Base-by-base conservation (phyloP, 2,329 filamentous ascomycete species). In the Clarireedia hainanense region DNA sequence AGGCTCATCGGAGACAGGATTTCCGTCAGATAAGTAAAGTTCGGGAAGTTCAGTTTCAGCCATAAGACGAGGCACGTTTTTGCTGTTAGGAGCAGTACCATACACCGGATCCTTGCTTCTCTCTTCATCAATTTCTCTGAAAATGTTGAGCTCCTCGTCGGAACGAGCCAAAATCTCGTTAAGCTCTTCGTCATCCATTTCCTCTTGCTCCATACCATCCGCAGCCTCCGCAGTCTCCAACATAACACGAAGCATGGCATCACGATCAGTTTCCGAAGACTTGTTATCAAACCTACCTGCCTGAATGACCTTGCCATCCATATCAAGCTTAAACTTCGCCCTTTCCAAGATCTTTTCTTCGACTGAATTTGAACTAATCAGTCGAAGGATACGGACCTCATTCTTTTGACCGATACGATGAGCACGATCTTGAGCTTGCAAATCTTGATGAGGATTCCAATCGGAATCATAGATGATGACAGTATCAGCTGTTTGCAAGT, bases 361-460 rank as follows among this genome's bases (percentile, higher is more conserved):
- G 2, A 99, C 91, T 0, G 94, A 97, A 67, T 95, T 96, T 9
- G 91, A 95, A 62, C 88, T 96, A 72, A 99, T 97, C 46, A 99
- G 79, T 72, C 94, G 86, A 58, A 99, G 75, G 70, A 99, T 99
- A 65, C 94, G 88, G 56, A 99, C 94, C 73, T 99, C 94, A 66
- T 99, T 99, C 84, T 99, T 99, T 73, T 99, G 94, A 60, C 94
- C 94, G 64, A 99, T 99, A 87, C 94, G 92, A 84, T 99, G 94
- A 47, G 94, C 94, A 85, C 94, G 94, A 86, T 99, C 94, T 70
- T 99, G 94, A 14, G 94, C 94, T 72, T 99, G 94, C 73, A 99
- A 77, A 88, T 99, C 94, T 73, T 99, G 94, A 70, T 97, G 92
- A 69, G 94, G 94, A 72, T 99, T 99, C 94, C 94, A 99, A 75